Evolutionary conservation across 148 eudicot species (phyloP).

Genomic region (Chenopodium formosanum): DNA sequence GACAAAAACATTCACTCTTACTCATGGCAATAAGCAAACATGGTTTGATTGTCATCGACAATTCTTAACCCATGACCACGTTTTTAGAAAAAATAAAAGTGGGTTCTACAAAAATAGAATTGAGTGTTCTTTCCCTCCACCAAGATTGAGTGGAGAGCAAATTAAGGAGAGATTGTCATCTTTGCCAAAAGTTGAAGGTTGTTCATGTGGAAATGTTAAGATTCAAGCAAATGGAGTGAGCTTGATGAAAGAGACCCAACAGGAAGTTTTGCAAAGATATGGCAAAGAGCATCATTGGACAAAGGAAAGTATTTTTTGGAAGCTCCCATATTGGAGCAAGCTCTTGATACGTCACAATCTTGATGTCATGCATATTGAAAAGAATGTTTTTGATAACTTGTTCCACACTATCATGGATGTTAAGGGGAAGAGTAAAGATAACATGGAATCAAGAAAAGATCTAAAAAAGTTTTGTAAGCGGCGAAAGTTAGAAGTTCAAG

Average conservation of each 20-base stretch:
- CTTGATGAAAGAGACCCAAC: too few relatives aligned
- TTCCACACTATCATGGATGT: too few relatives aligned
- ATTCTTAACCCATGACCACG: constrained; percentile 3
- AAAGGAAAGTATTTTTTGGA: constrained; percentile 17
- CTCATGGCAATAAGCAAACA: background rate
- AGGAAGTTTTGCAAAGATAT: background rate
- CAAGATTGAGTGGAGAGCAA: constrained; percentile 9
- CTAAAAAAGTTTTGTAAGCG: background rate
- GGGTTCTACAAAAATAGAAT: background rate
- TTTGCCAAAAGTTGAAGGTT: background rate
- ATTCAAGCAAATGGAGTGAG: background rate
- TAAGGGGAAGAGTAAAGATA: too few relatives aligned
- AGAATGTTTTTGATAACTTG: too few relatives aligned
- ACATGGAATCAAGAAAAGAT: background rate
- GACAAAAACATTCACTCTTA: background rate
- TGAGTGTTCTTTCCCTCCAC: constrained; percentile 3
- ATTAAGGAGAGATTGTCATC: background rate
- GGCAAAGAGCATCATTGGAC: constrained; percentile 7
- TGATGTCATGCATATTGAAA: too few relatives aligned
- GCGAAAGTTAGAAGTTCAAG: background rate
- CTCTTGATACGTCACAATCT: constrained; percentile 8
- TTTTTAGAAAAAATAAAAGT: background rate
- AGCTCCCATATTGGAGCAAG: constrained; percentile 17
- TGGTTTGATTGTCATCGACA: background rate
- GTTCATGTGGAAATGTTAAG: background rate